Evolutionary conservation across 495 filamentous ascomycete genomes (phyloP), one percentile per base, ranked within the genome.

Genomic region (Lophiotrema nucula): DNA sequence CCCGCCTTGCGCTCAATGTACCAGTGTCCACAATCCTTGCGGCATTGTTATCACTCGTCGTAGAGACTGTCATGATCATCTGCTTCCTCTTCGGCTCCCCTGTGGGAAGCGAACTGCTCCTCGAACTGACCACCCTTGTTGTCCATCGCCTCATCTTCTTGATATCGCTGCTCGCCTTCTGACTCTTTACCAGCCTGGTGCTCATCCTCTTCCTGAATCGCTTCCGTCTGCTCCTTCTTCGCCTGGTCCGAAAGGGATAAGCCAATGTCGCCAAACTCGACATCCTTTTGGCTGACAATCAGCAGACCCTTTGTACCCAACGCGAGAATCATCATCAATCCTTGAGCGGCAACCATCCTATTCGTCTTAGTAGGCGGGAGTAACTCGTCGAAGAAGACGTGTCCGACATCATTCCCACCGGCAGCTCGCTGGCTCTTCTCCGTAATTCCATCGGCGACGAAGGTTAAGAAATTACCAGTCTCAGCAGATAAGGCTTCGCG

Each of bases 271-370:
- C 19, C 10, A 43, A 11, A 12, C 22, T 74, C 76, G 55, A 73
- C 76, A 0, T 56, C 60, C 16, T 78, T 73, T 64, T 88, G 86
- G 61, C 73, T 63, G 2, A 87, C 78, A 26, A 70, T 65, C 37
- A 88, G 62, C 47, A 82, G 65, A 0, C 76, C 78, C 73, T 83
- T 88, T 10, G 84, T 89, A 10, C 81, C 85, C 6, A 92, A 81
- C 16, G 80, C 75, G 15, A 95, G 79, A 12, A 84, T 77, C 71
- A 92, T 85, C 70, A 88, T 81, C 55, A 95, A 77, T 0, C 79
- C 89, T 63, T 90, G 87, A 8, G 84, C 85, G 33, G 86, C 87
- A 0, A 89, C 81, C 15, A 77, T 70, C 13, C 74, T 74, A 24
- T 74, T 78, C 33, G 83, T 82, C 22, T 77, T 69, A 21, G 47